These are phyloP conservation scores for Linnemannia zychae DNA, from an alignment of 192 early-diverging fungal species.

Conservation along the genomic window DNA sequence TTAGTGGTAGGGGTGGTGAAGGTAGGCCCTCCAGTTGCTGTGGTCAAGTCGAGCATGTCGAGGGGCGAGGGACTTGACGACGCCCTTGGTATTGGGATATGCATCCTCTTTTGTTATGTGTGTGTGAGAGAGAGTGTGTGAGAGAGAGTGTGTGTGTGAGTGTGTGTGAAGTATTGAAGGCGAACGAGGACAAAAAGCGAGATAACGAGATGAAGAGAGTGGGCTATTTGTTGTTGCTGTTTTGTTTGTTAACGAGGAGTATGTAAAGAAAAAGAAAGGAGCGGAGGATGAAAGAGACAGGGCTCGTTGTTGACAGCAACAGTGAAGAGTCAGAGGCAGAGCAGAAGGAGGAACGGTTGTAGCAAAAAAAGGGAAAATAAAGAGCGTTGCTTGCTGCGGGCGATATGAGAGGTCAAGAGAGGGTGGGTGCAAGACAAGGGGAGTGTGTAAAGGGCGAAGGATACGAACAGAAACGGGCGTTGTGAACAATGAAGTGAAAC, in stretches of 20 bases:
- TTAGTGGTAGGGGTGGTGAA: no score
- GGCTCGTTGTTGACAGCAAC: background rate
- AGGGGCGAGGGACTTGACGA: background rate
- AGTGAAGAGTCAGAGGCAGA: no score
- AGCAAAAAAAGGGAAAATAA: background rate
- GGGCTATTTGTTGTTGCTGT: background rate
- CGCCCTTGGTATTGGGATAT: background rate
- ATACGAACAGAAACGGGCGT: background rate
- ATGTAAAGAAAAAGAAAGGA: background rate
- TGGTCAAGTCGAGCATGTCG: background rate
- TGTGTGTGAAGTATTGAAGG: constrained; percentile 5
- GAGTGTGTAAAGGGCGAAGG: background rate
- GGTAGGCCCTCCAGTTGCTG: background rate
- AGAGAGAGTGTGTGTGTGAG: background rate
- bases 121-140: background rate
- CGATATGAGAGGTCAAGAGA: background rate
- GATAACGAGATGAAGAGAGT: background rate
- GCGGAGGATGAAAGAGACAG: background rate
- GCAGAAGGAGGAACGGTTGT: constrained; percentile 9
- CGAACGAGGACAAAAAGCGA: no score
- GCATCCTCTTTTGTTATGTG: background rate
- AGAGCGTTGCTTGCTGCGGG: background rate
- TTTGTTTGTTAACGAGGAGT: background rate
- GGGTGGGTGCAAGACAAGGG: background rate
- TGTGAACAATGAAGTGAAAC: background rate